These are phyloP conservation scores for Mycothermus thermophilus DNA, from an alignment of 495 filamentous ascomycete genomes.

Conservation along the genomic window DNA sequence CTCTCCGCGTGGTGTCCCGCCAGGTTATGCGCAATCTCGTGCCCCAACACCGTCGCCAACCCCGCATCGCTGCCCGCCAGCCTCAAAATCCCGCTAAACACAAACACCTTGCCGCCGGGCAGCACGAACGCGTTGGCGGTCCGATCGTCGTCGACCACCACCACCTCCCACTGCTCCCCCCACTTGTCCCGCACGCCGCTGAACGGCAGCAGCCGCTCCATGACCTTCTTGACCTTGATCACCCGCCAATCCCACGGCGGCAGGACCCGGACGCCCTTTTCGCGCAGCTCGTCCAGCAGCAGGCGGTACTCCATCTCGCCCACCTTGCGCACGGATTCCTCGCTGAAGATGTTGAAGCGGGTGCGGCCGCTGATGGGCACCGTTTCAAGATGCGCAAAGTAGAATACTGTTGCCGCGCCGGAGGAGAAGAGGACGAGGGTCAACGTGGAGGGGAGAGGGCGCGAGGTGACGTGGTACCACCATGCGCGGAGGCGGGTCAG, in stretches of 20 bases:
- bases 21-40: conserved; percentile 90
- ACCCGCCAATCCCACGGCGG: conserved; percentile 26
- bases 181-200: conserved; percentile 44
- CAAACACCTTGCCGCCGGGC: conserved; percentile 88
- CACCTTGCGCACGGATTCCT: conserved; percentile 39
- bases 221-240: conserved; percentile 48
- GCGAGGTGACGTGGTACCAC: conserved; percentile 13
- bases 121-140: conserved; percentile 74
- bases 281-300: conserved; percentile 32
- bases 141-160: conserved; percentile 59
- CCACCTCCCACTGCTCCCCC: conserved; percentile 61
- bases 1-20: conserved; percentile 69
- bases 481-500: too few relatives aligned
- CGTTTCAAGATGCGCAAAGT: conserved; percentile 58
- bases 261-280: conserved; percentile 22
- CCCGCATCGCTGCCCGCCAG: conserved; percentile 59
- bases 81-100: conserved; percentile 69
- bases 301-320: conserved; percentile 38
- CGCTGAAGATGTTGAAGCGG: conserved; percentile 66
- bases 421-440: conserved; percentile 20
- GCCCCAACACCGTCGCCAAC: conserved; percentile 71
- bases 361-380: conserved; percentile 69
- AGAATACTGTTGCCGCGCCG: conserved; percentile 38
- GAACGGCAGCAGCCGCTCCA: conserved; percentile 57
- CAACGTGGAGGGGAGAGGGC: conserved; percentile 21